phyloP scores from a whole-genome alignment of 1,139 yeast genomes.

The Pichia sp. region DNA sequence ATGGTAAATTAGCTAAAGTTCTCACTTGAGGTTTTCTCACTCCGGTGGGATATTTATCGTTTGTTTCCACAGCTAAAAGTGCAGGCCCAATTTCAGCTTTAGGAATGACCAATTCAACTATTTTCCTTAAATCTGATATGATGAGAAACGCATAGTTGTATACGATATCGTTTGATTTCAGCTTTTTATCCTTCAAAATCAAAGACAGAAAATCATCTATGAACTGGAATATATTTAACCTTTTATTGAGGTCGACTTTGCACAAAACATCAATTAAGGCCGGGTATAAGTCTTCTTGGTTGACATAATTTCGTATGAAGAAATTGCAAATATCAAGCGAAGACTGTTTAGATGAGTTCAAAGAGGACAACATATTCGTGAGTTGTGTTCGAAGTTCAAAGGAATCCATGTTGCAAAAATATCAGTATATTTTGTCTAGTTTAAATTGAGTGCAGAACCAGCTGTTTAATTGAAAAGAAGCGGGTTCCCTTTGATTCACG shows the following conservation, averaged over 20 bases:
- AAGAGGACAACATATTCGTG: slow-evolving; percentile 45
- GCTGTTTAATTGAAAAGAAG: too few species aligned
- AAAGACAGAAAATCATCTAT: slow-evolving; percentile 48
- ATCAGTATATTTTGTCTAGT: too few species aligned
- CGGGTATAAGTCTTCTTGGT: slow-evolving; percentile 66
- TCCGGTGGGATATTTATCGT: background rate
- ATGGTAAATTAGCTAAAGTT: slow-evolving; percentile 39
- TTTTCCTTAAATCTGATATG: slow-evolving; percentile 34
- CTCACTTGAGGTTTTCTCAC: slow-evolving; percentile 4
- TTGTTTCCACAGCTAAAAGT: background rate
- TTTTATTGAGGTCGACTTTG: slow-evolving; percentile 46
- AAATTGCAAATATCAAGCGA: slow-evolving; percentile 51
- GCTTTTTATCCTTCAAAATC: slow-evolving; percentile 12
- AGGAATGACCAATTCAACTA: slow-evolving; percentile 46
- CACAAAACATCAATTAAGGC: slow-evolving; percentile 63
- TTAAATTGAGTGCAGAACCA: too few species aligned
- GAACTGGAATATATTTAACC: slow-evolving; percentile 62
- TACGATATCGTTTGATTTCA: slow-evolving; percentile 7
- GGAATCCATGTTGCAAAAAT: slow-evolving; percentile 48
- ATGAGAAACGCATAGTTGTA: slow-evolving; percentile 36
- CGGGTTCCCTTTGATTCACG: too few species aligned
- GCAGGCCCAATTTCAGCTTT: background rate
- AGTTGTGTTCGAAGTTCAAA: slow-evolving; percentile 72
- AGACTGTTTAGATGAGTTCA: slow-evolving; percentile 56
- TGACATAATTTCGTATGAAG: slow-evolving; percentile 49